Conservation (phyloP, 352 stramenopile species). For the Pythium diclinum region DNA sequence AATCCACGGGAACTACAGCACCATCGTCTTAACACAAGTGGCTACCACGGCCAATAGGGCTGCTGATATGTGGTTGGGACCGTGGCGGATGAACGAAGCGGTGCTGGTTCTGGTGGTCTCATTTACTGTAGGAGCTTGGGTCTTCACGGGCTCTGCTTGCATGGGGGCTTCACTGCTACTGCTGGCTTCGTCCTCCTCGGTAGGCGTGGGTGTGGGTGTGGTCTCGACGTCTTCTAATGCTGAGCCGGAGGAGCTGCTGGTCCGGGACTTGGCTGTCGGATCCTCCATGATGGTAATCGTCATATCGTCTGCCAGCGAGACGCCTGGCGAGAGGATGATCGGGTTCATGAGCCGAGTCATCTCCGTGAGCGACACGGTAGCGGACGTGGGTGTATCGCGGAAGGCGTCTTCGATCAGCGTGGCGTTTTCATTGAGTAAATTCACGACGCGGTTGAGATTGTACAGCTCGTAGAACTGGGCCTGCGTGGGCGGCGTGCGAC, state of each 20-base stretch:
- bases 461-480: slow-evolving; percentile 35
- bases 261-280: neutral
- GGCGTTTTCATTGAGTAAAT: slow-evolving; percentile 30
- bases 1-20: neutral
- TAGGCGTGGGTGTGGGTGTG: neutral
- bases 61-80: neutral
- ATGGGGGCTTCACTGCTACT: neutral
- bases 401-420: slow-evolving; percentile 29
- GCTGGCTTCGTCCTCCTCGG: neutral
- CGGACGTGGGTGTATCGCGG: slow-evolving; percentile 4
- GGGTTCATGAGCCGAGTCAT: slow-evolving; percentile 34
- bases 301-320: slow-evolving; percentile 25
- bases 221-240: neutral
- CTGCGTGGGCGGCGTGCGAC: slow-evolving; percentile 23
- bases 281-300: slow-evolving; percentile 14
- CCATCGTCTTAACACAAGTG: neutral
- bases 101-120: neutral
- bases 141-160: neutral
- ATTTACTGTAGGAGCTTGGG: neutral
- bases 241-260: neutral
- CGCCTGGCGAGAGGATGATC: slow-evolving; percentile 20
- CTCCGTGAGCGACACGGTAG: slow-evolving; percentile 29
- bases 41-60: neutral
- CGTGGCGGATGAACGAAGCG: neutral
- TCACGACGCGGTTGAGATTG: slow-evolving; percentile 33